phyloP scores from a whole-genome alignment of 2,329 filamentous ascomycete species.

The Ceratocystis diversiconidia region DNA sequence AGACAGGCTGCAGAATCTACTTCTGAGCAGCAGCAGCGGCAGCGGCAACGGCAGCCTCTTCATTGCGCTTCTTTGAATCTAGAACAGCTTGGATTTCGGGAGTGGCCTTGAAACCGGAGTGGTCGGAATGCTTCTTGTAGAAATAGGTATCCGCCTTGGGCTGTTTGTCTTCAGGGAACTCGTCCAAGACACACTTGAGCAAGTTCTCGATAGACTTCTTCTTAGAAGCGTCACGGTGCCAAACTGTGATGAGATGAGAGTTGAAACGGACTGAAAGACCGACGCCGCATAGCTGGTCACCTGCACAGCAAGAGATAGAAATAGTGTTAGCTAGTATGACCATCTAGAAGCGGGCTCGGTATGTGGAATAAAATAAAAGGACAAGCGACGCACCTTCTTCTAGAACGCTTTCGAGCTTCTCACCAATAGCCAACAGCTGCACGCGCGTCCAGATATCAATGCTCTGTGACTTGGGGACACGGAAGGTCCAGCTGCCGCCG shows the following conservation, averaged over 20 bases:
- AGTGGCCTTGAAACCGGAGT: constrained; percentile 62
- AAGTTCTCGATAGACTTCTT: constrained; percentile 64
- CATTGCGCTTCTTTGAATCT: constrained; percentile 37
- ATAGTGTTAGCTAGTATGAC: not conserved
- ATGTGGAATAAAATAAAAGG: not conserved
- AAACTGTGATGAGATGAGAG: constrained; percentile 74
- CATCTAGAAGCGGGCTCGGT: not conserved
- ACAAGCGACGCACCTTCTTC: constrained; percentile 43
- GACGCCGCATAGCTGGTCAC: constrained; percentile 78
- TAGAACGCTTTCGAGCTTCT: constrained; percentile 60
- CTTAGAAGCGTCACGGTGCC: constrained; percentile 80
- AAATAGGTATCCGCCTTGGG: constrained; percentile 60
- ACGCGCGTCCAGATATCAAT: constrained; percentile 71
- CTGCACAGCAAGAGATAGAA: constrained; percentile 29
- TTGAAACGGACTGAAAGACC: constrained; percentile 81
- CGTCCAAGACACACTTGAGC: constrained; percentile 55
- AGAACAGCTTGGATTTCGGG: constrained; percentile 43
- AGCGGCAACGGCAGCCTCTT: constrained; percentile 21
- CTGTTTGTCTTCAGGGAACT: constrained; percentile 56
- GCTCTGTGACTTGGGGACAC: constrained; percentile 61
- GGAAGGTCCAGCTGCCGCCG: constrained; percentile 86
- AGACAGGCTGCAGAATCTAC: not conserved
- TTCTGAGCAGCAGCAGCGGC: constrained; percentile 20
- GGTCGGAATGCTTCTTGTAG: constrained; percentile 84
- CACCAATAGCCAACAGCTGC: constrained; percentile 68